Evolutionary conservation across 1,284 basidiomycete genomes (phyloP), one percentile per base, ranked within the genome.

Genomic region (Melampsora occidentalis): DNA sequence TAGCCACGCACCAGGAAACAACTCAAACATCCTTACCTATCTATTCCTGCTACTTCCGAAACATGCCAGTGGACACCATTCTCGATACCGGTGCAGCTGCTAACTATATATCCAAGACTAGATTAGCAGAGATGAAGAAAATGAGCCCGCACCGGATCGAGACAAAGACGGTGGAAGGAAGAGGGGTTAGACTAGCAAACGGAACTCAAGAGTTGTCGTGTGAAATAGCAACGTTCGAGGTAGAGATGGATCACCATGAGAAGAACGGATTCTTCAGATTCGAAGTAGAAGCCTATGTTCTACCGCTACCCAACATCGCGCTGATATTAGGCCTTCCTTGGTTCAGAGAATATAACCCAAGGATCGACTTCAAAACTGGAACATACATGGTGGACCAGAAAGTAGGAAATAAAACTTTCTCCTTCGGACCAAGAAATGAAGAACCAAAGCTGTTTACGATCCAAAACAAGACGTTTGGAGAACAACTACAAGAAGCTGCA

Each of bases 81-180:
- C 35, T 69, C 3, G 68, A 69, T 10, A 53, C 68, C 1, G 68
- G 68, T 6, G 68, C 68, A 20, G 53, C 49, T n/a, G 48, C 67
- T 6, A 48, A 53, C 3, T 69, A 69, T 12, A 7, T 69, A 5
- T 35, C 49, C 20, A 14, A 33, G 4, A 5, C 10, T 9, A 51
- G 31, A 2, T 14, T 53, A 3, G 14, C 20, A 1, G 67, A 51
- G 7, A 12, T 67, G 39, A 28, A 20, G 5, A 12, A 7, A 22
- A 35, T 35, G 35, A 4, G 3, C 9, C 7, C 16, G 6, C 25
- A 28, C 16, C 39, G 35, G 33, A 51, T 57, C 2, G 10, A 51
- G 12, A 35, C 28, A 3, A 18, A 53, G 4, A 16, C 20, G n/a
- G 22, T 51, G 0, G 14, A 9, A 10, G 20, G 33, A 5, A n/a